phyloP scores from a whole-genome alignment of 2,329 filamentous ascomycete species.

The Rhytidhysteron rufulum region DNA sequence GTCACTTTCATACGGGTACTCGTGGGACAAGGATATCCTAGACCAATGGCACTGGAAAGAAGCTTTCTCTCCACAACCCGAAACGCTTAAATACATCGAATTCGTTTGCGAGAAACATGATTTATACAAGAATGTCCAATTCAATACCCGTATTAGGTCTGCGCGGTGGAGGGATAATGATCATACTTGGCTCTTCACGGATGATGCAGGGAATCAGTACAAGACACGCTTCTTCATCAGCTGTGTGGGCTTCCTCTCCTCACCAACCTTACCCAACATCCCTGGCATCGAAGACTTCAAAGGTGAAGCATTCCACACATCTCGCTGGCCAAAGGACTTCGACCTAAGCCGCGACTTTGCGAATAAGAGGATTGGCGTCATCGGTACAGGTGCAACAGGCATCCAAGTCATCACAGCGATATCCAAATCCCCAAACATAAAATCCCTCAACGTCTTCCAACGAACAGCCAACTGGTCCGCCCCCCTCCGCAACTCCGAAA shows the following conservation, averaged over 20 bases:
- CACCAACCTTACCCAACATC: conserved; percentile 54
- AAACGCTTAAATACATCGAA: conserved; percentile 25
- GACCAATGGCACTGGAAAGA: conserved; percentile 16
- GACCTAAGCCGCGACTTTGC: conserved; percentile 43
- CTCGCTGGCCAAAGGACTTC: conserved; percentile 52
- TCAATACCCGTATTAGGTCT: conserved; percentile 14
- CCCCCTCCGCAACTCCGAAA: conserved; percentile 48
- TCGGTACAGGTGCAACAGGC: conserved; percentile 60
- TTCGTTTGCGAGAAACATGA: conserved; percentile 18
- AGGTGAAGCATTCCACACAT: conserved; percentile 54
- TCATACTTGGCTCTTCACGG: conserved; percentile 9
- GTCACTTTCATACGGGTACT: conserved; percentile 3
- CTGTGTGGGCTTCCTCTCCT: conserved; percentile 48
- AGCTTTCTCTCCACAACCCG: conserved; percentile 15
- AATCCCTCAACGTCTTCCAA: conserved; percentile 4
- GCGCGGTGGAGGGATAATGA: background rate
- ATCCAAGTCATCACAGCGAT: conserved; percentile 6
- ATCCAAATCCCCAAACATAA: conserved; percentile 10
- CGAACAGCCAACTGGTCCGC: conserved; percentile 41
- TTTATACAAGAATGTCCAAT: conserved; percentile 15
- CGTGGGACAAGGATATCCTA: conserved; percentile 19
- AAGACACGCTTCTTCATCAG: conserved; percentile 10
- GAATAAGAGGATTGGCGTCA: conserved; percentile 54
- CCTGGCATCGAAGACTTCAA: conserved; percentile 55
- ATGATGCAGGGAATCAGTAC: conserved; percentile 3